These are phyloP conservation scores for Dactylis glomerata DNA, from an alignment of 176 grass and related monocot genomes.

Conservation along the genomic window DNA sequence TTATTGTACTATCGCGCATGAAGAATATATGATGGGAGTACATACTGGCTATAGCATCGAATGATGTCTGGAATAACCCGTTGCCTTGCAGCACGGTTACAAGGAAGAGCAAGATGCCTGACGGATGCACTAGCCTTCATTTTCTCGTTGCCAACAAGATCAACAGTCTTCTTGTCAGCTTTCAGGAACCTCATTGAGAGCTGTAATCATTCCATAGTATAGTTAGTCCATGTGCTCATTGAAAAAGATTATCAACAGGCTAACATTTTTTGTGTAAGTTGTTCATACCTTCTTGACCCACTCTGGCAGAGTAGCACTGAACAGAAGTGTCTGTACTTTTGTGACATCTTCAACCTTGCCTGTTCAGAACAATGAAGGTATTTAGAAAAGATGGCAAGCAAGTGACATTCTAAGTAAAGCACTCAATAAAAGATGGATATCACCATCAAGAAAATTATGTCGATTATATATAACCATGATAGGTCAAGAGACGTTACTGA, in stretches of 20 bases:
- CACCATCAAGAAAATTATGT: background rate
- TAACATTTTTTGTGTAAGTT: background rate
- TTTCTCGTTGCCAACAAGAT: conserved; percentile 93
- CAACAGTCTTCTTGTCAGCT: conserved; percentile 73
- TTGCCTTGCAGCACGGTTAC: conserved; percentile 65
- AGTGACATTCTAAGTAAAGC: background rate
- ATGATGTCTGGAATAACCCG: conserved; percentile 97
- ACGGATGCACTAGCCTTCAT: conserved; percentile 90
- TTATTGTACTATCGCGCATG: background rate
- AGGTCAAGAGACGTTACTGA: background rate
- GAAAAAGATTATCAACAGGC: background rate
- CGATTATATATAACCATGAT: background rate
- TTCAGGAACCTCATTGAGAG: conserved; percentile 89
- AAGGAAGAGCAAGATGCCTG: conserved; percentile 94
- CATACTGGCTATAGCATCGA: conserved; percentile 87
- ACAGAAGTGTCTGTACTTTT: conserved; percentile 97
- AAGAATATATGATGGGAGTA: background rate
- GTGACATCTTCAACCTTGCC: conserved; percentile 85
- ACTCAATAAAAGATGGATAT: background rate
- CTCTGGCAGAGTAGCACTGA: conserved; percentile 88
- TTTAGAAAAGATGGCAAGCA: background rate
- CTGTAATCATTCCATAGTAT: conserved; percentile 41
- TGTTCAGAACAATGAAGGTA: conserved; percentile 35
- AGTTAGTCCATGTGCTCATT: conserved; percentile 6
- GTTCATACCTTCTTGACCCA: conserved; percentile 87